Evolutionary conservation across 2,329 filamentous ascomycete species (phyloP).

Genomic region (Aspergillus pseudoterreus): DNA sequence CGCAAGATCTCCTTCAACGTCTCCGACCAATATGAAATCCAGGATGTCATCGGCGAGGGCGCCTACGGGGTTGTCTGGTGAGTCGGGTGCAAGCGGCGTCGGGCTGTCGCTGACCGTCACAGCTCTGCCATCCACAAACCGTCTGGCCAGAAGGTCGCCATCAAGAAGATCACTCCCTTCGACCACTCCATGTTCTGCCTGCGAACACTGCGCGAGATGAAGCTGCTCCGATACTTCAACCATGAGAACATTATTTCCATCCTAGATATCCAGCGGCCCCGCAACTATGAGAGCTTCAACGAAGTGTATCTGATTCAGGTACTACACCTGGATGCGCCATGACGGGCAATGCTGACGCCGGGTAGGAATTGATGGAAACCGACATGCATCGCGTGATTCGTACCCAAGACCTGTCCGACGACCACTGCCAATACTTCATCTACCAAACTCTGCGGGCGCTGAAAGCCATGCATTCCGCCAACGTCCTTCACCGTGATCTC

Average conservation of each 20-base stretch:
- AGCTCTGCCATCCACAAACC: constrained; percentile 98
- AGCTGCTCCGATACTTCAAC: constrained; percentile 97
- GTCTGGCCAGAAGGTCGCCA: constrained; percentile 95
- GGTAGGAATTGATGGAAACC: constrained; percentile 95
- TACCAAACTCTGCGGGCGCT: constrained; percentile 97
- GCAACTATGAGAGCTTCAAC: constrained; percentile 92
- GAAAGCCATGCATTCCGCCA: constrained; percentile 99
- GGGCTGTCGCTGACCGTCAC: constrained; percentile 14
- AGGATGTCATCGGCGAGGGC: constrained; percentile 97
- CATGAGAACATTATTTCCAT: constrained; percentile 99
- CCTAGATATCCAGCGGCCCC: constrained; percentile 95
- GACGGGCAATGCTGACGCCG: not conserved
- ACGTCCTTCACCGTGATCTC: constrained; percentile 93
- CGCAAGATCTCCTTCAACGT: constrained; percentile 99
- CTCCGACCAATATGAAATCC: constrained; percentile 98
- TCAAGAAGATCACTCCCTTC: constrained; percentile 99
- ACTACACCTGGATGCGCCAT: constrained; percentile 14
- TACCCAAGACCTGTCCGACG: constrained; percentile 96
- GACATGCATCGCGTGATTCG: constrained; percentile 99
- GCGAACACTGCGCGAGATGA: constrained; percentile 96
- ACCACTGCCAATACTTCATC: constrained; percentile 99
- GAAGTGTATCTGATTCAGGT: constrained; percentile 99
- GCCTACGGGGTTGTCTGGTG: constrained; percentile 98
- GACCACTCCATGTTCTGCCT: constrained; percentile 99
- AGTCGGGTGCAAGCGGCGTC: constrained; percentile 27